A percentile compares a stretch with the other conserved stretches of the same genome.
phyloP scores from a whole-genome alignment of 495 filamentous ascomycete genomes.

The Penicillium cinerascens region DNA sequence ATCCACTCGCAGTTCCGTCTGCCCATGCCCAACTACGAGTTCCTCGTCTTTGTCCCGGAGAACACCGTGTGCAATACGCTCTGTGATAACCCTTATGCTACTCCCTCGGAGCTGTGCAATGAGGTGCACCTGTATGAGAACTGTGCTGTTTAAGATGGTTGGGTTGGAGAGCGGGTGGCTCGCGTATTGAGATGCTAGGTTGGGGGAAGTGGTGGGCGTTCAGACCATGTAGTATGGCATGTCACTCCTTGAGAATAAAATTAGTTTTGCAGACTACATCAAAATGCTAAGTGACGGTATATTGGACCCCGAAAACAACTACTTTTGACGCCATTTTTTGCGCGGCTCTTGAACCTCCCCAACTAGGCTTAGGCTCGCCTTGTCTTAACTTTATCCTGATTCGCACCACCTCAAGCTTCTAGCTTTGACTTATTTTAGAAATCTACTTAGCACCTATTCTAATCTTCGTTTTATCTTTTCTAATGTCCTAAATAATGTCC shows the following conservation, averaged over 20 bases:
- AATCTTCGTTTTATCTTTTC: no score
- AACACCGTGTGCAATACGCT: constrained; percentile 36
- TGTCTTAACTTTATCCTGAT: no score
- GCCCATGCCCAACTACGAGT: constrained; percentile 38
- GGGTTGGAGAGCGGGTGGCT: background rate
- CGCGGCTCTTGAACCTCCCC: no score
- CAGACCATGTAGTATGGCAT: background rate
- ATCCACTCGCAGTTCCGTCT: constrained; percentile 39
- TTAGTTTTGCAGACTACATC: background rate
- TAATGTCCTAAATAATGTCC: no score
- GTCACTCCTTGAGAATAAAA: constrained; percentile 3
- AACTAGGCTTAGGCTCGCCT: no score
- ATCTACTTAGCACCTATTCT: no score
- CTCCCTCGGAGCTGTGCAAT: constrained; percentile 30
- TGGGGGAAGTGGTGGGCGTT: background rate
- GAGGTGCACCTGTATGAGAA: constrained; percentile 32
- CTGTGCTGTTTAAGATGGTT: constrained; percentile 26
- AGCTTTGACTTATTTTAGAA: no score
- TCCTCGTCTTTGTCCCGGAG: constrained; percentile 42
- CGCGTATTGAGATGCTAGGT: background rate
- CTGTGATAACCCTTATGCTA: constrained; percentile 35
- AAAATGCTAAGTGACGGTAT: no score
- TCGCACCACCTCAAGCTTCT: no score
- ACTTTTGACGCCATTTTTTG: no score
- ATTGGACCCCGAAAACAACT: no score